Conservation (phyloP, 495 filamentous ascomycete species). For the Gamarada debralockiae region DNA sequence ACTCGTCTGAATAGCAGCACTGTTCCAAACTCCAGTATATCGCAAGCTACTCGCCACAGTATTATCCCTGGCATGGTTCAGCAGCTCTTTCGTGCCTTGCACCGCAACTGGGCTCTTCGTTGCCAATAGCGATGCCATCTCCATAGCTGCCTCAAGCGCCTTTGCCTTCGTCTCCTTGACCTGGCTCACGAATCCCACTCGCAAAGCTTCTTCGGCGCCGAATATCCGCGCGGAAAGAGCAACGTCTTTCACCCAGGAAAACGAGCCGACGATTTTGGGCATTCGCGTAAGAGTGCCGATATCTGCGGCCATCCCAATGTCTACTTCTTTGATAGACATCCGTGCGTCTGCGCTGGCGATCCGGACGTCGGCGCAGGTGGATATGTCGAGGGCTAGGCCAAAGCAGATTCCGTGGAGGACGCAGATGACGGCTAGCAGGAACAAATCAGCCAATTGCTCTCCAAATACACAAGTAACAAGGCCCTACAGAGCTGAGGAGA, state of each 20-base stretch:
- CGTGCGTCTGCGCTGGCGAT: slow-evolving; percentile 58
- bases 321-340: slow-evolving; percentile 90
- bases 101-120: slow-evolving; percentile 88
- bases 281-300: slow-evolving; percentile 83
- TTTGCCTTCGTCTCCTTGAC: slow-evolving; percentile 64
- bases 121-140: slow-evolving; percentile 64
- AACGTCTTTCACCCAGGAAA: slow-evolving; percentile 91
- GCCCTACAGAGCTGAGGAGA: background rate
- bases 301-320: slow-evolving; percentile 92
- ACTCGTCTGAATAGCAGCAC: slow-evolving; percentile 71
- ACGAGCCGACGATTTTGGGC: slow-evolving; percentile 74
- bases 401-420: slow-evolving; percentile 78
- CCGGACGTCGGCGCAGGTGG: slow-evolving; percentile 74
- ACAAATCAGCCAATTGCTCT: background rate
- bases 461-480: too few species aligned
- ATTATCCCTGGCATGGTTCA: slow-evolving; percentile 84
- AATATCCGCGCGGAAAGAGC: slow-evolving; percentile 75
- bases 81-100: slow-evolving; percentile 86
- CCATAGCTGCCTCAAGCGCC: slow-evolving; percentile 57
- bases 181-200: slow-evolving; percentile 81
- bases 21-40: slow-evolving; percentile 88
- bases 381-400: slow-evolving; percentile 83
- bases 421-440: slow-evolving; percentile 65
- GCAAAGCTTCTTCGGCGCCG: slow-evolving; percentile 70
- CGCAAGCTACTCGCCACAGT: slow-evolving; percentile 72